Conservation (phyloP, 805 yeast species). For the Saccharomycopsis fermentans region DNA sequence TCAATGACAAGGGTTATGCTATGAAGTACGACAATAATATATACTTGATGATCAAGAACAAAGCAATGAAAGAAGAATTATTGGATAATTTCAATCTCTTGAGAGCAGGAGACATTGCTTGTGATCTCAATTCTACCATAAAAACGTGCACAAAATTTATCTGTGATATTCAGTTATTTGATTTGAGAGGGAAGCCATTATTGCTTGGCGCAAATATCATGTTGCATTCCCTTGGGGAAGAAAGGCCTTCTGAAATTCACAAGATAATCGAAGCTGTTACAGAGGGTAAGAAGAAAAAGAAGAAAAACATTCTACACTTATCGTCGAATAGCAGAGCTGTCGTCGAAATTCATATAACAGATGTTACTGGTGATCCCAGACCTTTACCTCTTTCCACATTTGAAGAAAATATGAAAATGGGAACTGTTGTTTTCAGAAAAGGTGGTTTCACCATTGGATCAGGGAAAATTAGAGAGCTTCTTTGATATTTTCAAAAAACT, state of each 20-base stretch:
- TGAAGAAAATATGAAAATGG: conserved; percentile 40
- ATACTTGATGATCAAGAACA: conserved; percentile 15
- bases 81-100: conserved; percentile 34
- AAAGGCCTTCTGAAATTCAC: conserved; percentile 56
- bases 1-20: conserved; percentile 9
- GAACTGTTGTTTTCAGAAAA: conserved; percentile 59
- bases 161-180: conserved; percentile 57
- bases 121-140: conserved; percentile 37
- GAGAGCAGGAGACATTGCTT: conserved; percentile 58
- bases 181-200: conserved; percentile 56
- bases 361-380: conserved; percentile 24
- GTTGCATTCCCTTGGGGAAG: conserved; percentile 64
- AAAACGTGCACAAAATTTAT: conserved; percentile 38
- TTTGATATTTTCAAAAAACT: not conserved
- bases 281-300: conserved; percentile 26
- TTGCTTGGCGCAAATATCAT: conserved; percentile 73
- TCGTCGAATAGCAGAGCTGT: conserved; percentile 49
- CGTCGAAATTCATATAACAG: conserved; percentile 43
- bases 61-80: conserved; percentile 14
- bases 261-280: conserved; percentile 30
- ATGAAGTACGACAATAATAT: conserved; percentile 18
- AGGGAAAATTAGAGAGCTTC: conserved; percentile 31
- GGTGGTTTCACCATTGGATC: conserved; percentile 67
- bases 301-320: conserved; percentile 45
- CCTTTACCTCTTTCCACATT: conserved; percentile 44